phyloP scores from a whole-genome alignment of 2,329 filamentous ascomycete species.

The Sclerotiophoma versabilis region DNA sequence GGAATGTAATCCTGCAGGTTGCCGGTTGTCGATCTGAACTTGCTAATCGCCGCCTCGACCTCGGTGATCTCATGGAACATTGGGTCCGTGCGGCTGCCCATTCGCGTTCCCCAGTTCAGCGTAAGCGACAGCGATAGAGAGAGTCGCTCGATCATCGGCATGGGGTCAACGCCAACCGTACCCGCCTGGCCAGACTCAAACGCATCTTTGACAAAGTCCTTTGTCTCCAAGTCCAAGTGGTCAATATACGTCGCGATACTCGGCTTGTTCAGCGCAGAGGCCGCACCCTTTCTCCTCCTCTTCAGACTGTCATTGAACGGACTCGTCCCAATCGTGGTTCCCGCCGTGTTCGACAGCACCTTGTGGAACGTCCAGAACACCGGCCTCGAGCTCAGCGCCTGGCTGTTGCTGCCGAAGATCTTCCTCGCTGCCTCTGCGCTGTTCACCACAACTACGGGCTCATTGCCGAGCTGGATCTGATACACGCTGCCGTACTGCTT shows the following conservation, averaged over 20 bases:
- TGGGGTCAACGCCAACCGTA: slow-evolving; percentile 64
- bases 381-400: slow-evolving; percentile 52
- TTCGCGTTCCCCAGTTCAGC: slow-evolving; percentile 70
- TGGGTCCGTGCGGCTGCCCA: slow-evolving; percentile 65
- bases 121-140: slow-evolving; percentile 69
- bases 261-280: slow-evolving; percentile 70
- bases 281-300: slow-evolving; percentile 69
- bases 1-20: slow-evolving; percentile 70
- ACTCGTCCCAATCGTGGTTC: slow-evolving; percentile 72
- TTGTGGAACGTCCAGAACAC: slow-evolving; percentile 58
- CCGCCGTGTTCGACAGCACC: slow-evolving; percentile 69
- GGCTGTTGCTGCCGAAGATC: slow-evolving; percentile 53
- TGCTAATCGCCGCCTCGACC: slow-evolving; percentile 67
- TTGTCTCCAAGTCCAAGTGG: slow-evolving; percentile 68
- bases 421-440: slow-evolving; percentile 51
- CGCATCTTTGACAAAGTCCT: slow-evolving; percentile 68
- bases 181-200: slow-evolving; percentile 65
- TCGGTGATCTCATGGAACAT: slow-evolving; percentile 70
- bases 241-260: slow-evolving; percentile 68
- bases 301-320: slow-evolving; percentile 72
- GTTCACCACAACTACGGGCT: slow-evolving; percentile 55
- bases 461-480: slow-evolving; percentile 56
- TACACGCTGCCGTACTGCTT: slow-evolving; percentile 53
- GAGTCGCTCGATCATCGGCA: slow-evolving; percentile 72
- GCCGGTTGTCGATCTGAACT: slow-evolving; percentile 66